A percentile compares a stretch with the other conserved stretches of the same genome.
Evolutionary conservation across 78 protist genomes (phyloP).

Genomic region (Chrysochromulina tobinii): DNA sequence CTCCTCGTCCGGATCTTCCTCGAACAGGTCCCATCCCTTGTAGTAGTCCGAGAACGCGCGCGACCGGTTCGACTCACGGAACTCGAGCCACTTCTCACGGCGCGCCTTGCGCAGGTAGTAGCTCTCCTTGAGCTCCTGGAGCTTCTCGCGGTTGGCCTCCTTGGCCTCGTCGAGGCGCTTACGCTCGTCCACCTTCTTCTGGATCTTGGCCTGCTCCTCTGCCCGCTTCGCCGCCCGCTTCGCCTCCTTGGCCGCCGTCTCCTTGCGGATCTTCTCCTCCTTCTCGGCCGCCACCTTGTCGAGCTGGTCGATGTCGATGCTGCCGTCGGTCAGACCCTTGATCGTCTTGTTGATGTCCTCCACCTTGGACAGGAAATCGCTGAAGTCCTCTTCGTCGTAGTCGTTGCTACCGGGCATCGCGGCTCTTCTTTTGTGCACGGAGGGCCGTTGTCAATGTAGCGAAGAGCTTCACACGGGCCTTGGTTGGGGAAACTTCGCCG

Average conservation of each 20-base stretch:
- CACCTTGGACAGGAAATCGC: background rate
- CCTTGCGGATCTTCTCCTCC: background rate
- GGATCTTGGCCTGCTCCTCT: background rate
- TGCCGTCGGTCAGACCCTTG: background rate
- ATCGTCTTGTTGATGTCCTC: background rate
- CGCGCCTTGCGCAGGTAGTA: constrained; percentile 17
- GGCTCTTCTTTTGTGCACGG: too few relatives aligned
- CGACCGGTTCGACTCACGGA: background rate
- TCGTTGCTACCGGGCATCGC: too few relatives aligned
- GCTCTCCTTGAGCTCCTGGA: constrained; percentile 1
- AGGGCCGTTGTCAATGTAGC: too few relatives aligned
- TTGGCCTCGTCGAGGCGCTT: too few relatives aligned
- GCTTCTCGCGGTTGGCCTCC: background rate
- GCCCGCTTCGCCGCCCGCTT: background rate
- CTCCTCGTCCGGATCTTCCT: constrained; percentile 32
- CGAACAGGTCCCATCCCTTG: constrained; percentile 24
- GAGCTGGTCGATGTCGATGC: background rate
- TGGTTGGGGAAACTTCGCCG: too few relatives aligned
- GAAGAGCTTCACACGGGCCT: too few relatives aligned
- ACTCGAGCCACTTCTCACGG: constrained; percentile 9
- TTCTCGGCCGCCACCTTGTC: background rate
- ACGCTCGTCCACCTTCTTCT: background rate
- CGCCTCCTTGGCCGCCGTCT: too few relatives aligned
- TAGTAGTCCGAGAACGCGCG: background rate
- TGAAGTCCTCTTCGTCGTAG: background rate